These are phyloP conservation scores for Beauveria sp. DNA, from an alignment of 2,329 filamentous ascomycete genomes.

Conservation along the genomic window DNA sequence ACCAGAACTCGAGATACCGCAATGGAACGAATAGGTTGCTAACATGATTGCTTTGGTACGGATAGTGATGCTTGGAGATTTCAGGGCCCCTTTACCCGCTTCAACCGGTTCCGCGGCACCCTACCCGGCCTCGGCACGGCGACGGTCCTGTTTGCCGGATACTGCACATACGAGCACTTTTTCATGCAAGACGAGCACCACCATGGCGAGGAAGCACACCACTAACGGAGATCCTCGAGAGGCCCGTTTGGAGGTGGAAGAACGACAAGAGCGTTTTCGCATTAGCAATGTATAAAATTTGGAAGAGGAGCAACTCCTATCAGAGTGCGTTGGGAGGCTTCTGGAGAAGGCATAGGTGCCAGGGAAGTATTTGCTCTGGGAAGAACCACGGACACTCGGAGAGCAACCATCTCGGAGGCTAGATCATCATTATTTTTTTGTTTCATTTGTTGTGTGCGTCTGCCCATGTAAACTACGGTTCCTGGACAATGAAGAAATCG, in stretches of 20 bases:
- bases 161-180: conserved; percentile 83
- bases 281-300: conserved; percentile 2
- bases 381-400: background rate
- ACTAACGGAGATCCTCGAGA: background rate
- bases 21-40: background rate
- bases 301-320: background rate
- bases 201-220: conserved; percentile 28
- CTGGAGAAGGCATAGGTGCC: background rate
- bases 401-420: background rate
- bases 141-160: conserved; percentile 80
- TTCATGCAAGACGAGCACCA: conserved; percentile 70
- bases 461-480: conserved; percentile 11
- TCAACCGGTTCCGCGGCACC: conserved; percentile 77
- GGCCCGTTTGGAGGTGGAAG: no score
- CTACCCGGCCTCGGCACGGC: conserved; percentile 93
- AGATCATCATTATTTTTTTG: background rate
- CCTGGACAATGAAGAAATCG: background rate
- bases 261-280: background rate
- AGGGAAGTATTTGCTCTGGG: background rate
- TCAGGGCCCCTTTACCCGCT: conserved; percentile 77
- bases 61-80: conserved; percentile 91
- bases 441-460: conserved; percentile 4
- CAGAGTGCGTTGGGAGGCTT: background rate
- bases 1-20: background rate
- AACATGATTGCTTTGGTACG: background rate